Conservation (phyloP, 116 monocot genomes). For the Dioscorea cayenensis region DNA sequence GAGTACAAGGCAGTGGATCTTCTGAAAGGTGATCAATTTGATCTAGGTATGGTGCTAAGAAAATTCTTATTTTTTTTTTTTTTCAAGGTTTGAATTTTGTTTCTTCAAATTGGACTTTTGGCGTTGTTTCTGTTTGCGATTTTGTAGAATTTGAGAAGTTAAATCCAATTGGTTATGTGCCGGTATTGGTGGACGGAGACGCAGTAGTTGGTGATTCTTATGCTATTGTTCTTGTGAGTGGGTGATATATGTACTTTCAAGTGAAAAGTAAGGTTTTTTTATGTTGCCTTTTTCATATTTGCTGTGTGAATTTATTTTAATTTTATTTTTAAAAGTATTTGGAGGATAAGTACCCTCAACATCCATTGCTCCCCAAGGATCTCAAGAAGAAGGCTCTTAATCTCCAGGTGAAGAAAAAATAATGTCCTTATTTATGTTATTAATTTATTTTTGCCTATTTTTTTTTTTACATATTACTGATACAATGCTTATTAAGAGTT, state of each 20-base stretch:
- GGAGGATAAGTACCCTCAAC: background rate
- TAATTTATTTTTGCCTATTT: too few species aligned
- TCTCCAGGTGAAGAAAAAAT: background rate
- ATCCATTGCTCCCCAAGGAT: background rate
- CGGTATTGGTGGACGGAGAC: constrained; percentile 50
- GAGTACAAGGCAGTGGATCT: constrained; percentile 32
- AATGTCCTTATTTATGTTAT: too few species aligned
- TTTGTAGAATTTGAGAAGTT: constrained; percentile 44
- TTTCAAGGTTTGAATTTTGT: too few species aligned
- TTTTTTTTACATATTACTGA: too few species aligned
- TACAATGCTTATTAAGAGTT: too few species aligned
- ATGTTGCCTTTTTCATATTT: too few species aligned
- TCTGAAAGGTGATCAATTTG: constrained; percentile 11
- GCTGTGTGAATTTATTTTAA: background rate
- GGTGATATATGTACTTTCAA: background rate
- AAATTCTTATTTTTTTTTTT: too few species aligned
- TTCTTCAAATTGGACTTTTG: too few species aligned
- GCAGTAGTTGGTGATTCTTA: constrained; percentile 36
- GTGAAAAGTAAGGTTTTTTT: too few species aligned
- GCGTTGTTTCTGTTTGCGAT: too few species aligned
- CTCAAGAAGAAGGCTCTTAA: background rate
- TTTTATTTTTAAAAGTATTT: background rate
- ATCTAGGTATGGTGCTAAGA: constrained; percentile 1
- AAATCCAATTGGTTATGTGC: constrained; percentile 52
- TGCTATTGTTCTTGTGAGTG: constrained; percentile 45